These are phyloP conservation scores for Arachis stenosperma DNA, from an alignment of 306 rosid genomes.

Conservation along the genomic window DNA sequence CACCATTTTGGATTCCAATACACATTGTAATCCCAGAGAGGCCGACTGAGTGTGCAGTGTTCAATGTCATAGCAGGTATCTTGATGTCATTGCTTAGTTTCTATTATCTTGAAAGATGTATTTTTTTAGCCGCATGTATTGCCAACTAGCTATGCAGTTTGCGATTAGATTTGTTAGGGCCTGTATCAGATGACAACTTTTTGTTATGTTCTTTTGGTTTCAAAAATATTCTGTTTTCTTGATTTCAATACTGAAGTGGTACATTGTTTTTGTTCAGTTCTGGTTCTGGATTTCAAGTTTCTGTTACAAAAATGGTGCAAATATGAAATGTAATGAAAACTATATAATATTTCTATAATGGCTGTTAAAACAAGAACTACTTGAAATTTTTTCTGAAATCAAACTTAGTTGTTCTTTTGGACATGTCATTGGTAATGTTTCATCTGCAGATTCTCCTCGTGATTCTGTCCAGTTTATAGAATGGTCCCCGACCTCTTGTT, in stretches of 20 bases:
- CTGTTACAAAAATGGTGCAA: neutral
- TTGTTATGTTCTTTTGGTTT: too few species aligned
- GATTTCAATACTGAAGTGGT: neutral
- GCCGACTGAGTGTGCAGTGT: slow-evolving; percentile 93
- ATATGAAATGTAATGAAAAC: neutral
- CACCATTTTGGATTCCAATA: slow-evolving; percentile 99
- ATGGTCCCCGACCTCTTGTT: slow-evolving; percentile 94
- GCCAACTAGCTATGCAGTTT: slow-evolving; percentile 8
- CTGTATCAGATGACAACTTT: too few species aligned
- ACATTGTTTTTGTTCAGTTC: neutral
- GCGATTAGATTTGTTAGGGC: neutral
- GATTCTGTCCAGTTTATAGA: slow-evolving; percentile 99
- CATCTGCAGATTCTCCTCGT: slow-evolving; percentile 91
- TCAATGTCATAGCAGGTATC: slow-evolving; percentile 94
- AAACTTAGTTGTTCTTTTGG: neutral
- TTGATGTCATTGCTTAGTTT: slow-evolving; percentile 38
- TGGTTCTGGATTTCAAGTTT: neutral
- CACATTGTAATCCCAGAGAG: slow-evolving; percentile 95
- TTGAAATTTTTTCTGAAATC: neutral
- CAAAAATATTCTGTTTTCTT: too few species aligned
- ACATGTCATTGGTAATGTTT: slow-evolving; percentile 24
- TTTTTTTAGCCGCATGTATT: slow-evolving; percentile 4
- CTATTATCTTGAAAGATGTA: slow-evolving; percentile 17
- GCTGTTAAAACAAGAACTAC: neutral
- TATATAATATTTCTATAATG: too few species aligned